A percentile compares a stretch with the other conserved stretches of the same genome.
Conservation (phyloP, 805 yeast genomes). For the Spathaspora sp. region DNA sequence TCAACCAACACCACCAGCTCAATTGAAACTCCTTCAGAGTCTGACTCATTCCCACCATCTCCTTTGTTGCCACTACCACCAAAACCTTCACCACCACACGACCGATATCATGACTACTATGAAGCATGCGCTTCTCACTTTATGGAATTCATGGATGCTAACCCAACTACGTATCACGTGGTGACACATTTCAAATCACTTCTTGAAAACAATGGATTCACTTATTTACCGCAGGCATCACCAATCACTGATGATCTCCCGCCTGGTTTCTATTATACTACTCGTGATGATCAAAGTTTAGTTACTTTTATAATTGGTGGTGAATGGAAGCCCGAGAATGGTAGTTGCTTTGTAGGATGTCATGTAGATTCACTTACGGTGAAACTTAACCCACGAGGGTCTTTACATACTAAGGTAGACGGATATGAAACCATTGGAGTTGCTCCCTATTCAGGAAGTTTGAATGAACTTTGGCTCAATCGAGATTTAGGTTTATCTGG, state of each 20-base stretch:
- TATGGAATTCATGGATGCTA: constrained; percentile 15
- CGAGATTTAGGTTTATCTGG: constrained; percentile 44
- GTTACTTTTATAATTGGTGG: constrained; percentile 38
- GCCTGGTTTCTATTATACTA: constrained; percentile 25
- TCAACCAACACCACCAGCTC: not conserved
- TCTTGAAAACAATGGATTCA: constrained; percentile 26
- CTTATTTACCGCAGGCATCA: constrained; percentile 20
- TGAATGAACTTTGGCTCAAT: constrained; percentile 34
- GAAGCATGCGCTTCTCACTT: constrained; percentile 7
- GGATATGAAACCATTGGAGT: constrained; percentile 39
- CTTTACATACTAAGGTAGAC: constrained; percentile 18
- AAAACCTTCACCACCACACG: not conserved
- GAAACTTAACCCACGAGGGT: constrained; percentile 26
- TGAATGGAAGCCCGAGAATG: constrained; percentile 46
- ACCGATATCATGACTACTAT: constrained; percentile 2
- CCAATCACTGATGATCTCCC: constrained; percentile 8
- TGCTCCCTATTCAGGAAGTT: constrained; percentile 37
- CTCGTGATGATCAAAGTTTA: constrained; percentile 28
- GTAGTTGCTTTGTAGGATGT: constrained; percentile 66
- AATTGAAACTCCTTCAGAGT: not conserved
- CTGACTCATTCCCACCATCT: not conserved
- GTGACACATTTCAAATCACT: constrained; percentile 19
- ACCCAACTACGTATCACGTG: constrained; percentile 42
- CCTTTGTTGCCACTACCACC: constrained; percentile 1
- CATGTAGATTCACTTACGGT: constrained; percentile 39